Evolutionary conservation across 768 basidiomycete genomes (phyloP), one percentile per base, ranked within the genome.

Genomic region (Phlegmacium glaucopus): DNA sequence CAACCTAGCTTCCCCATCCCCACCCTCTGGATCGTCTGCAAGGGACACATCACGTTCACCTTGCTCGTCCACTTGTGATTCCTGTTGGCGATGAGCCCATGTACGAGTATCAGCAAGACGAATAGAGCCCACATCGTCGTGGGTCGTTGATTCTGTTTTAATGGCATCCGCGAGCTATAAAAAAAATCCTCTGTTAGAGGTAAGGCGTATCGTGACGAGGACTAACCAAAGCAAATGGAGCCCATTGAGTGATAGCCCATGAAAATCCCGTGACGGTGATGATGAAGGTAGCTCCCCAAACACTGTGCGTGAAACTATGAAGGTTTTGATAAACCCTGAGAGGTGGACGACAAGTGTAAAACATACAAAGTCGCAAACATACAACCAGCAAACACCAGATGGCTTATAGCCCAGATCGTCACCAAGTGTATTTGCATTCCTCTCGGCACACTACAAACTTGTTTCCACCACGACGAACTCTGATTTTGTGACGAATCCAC

Each of bases 221-320:
- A 69, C 82, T 39, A 53, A 94, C 91, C 59, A 98, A 65, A 0
- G 92, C 83, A 66, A 91, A 95, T 3, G 94, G 94, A 3, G 85
- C 92, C 95, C 94, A 97, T 65, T 87, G 86, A 1, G 85, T 80
- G 43, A 97, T 76, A 5, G 93, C 92, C 90, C 89, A 96, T n/a
- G 89, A 86, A 56, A 96, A 86, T 0, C 95, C 95, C 6, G 85
- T 85, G 10, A 88, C 54, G 7, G 85, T 78, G 42, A 96, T 80
- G 50, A 97, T 75, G 10, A 83, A 47, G 1, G 87, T 92, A 13
- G 91, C 86, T 0, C 86, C 83, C 12, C 60, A 60, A 1, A 94
- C 86, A 12, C 75, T 81, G 8, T 79, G 75, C 2, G 83, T 86
- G 54, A 94, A 78, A 54, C 90, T 95, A 57, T 17, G 44, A 43